These are phyloP conservation scores for Apiospora rasikravindrae DNA, from an alignment of 2,329 filamentous ascomycete genomes.

Conservation along the genomic window DNA sequence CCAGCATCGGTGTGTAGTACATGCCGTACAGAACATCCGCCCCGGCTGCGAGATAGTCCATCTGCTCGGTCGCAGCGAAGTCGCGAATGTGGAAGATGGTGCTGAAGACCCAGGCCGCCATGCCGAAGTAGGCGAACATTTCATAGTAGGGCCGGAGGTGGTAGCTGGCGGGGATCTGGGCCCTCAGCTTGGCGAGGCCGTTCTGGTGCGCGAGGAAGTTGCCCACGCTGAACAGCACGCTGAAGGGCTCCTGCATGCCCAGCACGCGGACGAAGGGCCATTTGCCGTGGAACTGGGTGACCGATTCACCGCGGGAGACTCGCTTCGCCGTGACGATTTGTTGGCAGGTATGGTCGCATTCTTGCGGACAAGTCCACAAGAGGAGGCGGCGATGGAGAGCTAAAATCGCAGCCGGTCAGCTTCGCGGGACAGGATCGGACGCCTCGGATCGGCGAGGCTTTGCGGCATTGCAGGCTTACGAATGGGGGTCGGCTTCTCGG, in stretches of 20 bases:
- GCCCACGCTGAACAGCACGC: slow-evolving; percentile 88
- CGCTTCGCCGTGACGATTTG: slow-evolving; percentile 83
- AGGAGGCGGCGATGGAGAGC: slow-evolving; percentile 85
- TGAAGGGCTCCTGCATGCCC: slow-evolving; percentile 94
- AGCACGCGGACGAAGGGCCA: slow-evolving; percentile 94
- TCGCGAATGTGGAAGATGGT: slow-evolving; percentile 93
- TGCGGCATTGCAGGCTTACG: slow-evolving; percentile 55
- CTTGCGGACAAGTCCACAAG: slow-evolving; percentile 87
- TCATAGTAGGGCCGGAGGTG: slow-evolving; percentile 81
- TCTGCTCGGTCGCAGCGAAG: slow-evolving; percentile 82
- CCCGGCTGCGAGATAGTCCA: slow-evolving; percentile 95
- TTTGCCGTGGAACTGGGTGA: slow-evolving; percentile 97
- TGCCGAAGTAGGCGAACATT: slow-evolving; percentile 78
- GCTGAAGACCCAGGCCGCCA: slow-evolving; percentile 85
- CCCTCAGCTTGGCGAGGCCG: slow-evolving; percentile 74
- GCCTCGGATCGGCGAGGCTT: slow-evolving; percentile 25
- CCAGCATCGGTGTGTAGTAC: slow-evolving; percentile 81
- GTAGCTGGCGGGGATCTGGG: slow-evolving; percentile 74
- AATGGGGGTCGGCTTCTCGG: slow-evolving; percentile 64
- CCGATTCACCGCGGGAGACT: slow-evolving; percentile 65
- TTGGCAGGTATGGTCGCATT: slow-evolving; percentile 98
- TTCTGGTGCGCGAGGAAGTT: slow-evolving; percentile 87
- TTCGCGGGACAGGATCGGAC: slow-evolving; percentile 23
- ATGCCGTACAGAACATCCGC: slow-evolving; percentile 89
- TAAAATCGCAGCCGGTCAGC: slow-evolving; percentile 43